A percentile compares a stretch with the other conserved stretches of the same genome.
Conservation (phyloP, 768 basidiomycete species). For the Leccinellum rugosiceps region DNA sequence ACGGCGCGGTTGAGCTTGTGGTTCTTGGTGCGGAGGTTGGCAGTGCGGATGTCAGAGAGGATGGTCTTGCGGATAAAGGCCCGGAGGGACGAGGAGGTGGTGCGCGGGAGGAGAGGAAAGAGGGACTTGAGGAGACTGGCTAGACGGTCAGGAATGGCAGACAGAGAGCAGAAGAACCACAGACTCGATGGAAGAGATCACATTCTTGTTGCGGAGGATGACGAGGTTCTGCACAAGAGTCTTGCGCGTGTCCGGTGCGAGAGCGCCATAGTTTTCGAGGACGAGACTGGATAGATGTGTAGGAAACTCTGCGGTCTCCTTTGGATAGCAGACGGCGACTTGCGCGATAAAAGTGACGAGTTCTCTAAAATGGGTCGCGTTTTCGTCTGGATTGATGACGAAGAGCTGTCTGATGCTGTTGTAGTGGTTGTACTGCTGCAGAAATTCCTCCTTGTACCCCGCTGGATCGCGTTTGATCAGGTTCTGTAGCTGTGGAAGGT, state of each 20-base stretch:
- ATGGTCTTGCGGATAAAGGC: slow-evolving; percentile 90
- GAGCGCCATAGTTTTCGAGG: slow-evolving; percentile 69
- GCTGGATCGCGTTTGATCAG: slow-evolving; percentile 91
- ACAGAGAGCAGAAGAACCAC: slow-evolving; percentile 25
- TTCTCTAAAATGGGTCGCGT: slow-evolving; percentile 81
- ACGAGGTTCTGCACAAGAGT: slow-evolving; percentile 88
- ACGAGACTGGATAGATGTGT: slow-evolving; percentile 74
- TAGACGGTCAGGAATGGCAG: slow-evolving; percentile 1
- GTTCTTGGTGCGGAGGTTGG: slow-evolving; percentile 85
- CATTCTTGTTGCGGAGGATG: slow-evolving; percentile 88
- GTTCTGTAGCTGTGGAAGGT: slow-evolving; percentile 94
- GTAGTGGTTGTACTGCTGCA: slow-evolving; percentile 97
- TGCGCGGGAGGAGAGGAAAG: slow-evolving; percentile 95
- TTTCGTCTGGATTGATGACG: slow-evolving; percentile 76
- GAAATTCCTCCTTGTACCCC: slow-evolving; percentile 91
- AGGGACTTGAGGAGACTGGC: slow-evolving; percentile 80
- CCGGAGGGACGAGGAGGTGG: slow-evolving; percentile 80
- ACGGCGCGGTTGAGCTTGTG: slow-evolving; percentile 96
- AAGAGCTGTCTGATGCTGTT: slow-evolving; percentile 85
- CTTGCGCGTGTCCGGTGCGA: slow-evolving; percentile 80
- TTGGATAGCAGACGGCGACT: slow-evolving; percentile 76
- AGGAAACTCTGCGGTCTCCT: slow-evolving; percentile 85
- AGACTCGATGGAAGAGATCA: slow-evolving; percentile 90
- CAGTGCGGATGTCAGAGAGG: slow-evolving; percentile 86
- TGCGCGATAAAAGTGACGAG: slow-evolving; percentile 91